A percentile compares a stretch with the other conserved stretches of the same genome.
Conservation (phyloP, 2,329 filamentous ascomycete species). For the Neofusicoccum kwambonambiense region DNA sequence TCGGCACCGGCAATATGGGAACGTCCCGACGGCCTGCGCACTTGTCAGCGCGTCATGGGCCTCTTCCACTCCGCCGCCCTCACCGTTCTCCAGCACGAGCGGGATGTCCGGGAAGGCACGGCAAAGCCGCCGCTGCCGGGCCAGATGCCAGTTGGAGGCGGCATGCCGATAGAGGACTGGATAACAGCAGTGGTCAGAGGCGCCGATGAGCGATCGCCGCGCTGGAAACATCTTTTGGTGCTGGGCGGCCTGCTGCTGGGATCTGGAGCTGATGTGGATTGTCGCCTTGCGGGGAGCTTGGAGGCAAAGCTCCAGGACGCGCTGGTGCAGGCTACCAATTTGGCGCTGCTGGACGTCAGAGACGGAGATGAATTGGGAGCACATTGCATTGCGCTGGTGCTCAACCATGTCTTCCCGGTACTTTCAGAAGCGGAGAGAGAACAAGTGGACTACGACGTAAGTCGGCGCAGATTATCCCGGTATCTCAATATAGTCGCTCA, state of each 20-base stretch:
- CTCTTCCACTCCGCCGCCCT: slow-evolving; percentile 69
- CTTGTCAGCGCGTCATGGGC: slow-evolving; percentile 65
- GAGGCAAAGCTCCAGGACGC: slow-evolving; percentile 69
- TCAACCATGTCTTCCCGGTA: slow-evolving; percentile 75
- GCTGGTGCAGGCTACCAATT: slow-evolving; percentile 71
- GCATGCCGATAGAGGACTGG: slow-evolving; percentile 57
- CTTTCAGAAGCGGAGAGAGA: slow-evolving; percentile 61
- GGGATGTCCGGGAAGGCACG: slow-evolving; percentile 31
- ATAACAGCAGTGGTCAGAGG: slow-evolving; percentile 58
- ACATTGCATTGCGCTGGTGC: slow-evolving; percentile 61
- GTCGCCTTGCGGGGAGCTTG: slow-evolving; percentile 60
- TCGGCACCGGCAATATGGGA: slow-evolving; percentile 71
- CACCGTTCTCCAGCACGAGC: slow-evolving; percentile 52
- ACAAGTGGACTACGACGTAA: slow-evolving; percentile 62
- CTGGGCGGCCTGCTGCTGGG: slow-evolving; percentile 77
- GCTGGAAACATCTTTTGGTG: slow-evolving; percentile 84
- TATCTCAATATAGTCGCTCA: not conserved
- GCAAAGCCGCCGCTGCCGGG: slow-evolving; percentile 26
- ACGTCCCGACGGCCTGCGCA: slow-evolving; percentile 59
- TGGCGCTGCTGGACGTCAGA: slow-evolving; percentile 64
- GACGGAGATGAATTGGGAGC: slow-evolving; percentile 50
- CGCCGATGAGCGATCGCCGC: slow-evolving; percentile 59
- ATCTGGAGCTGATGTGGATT: slow-evolving; percentile 57
- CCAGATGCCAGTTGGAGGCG: slow-evolving; percentile 40
- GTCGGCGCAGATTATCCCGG: not conserved